Base-by-base conservation (phyloP, 352 stramenopile species). In the Phytophthora sojae region DNA sequence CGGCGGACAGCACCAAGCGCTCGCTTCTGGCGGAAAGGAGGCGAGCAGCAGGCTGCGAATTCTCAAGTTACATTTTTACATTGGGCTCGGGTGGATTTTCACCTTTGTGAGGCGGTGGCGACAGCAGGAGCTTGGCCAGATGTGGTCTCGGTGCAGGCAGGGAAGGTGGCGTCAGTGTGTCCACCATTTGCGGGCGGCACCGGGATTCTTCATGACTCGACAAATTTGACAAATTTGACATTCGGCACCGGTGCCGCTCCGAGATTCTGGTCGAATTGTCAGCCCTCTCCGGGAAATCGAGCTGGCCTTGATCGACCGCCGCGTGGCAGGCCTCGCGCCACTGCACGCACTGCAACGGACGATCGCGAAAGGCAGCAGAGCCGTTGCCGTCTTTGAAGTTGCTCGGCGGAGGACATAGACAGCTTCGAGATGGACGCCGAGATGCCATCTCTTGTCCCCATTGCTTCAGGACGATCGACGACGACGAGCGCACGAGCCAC, bases 41-140 rank as follows among this genome's bases (percentile, higher is more conserved):
- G 42, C 42, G 42, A 64, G 65, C 50, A 87, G 64, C 61, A 86
- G n/a, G n/a, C 25, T 50, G 7, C 59, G 45, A 49, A 64, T 42
- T 57, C 23, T 35, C 54, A 64, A 66, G 6, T 7, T 64, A 30
- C 35, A 50, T 45, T 57, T 66, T 52, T 26, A 52, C 45, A 15
- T 52, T 49, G 15, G 7, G 29, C 53, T 50, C 15, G 47, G 42
- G 25, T 71, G 64, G 64, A 71, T 71, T 71, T 61, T 57, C 47
- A 45, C 14, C 54, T 29, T 30, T 45, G 30, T n/a, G 57, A 49
- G 61, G n/a, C n/a, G n/a, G n/a, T n/a, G n/a, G n/a, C n/a, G n/a
- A n/a, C n/a, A n/a, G n/a, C n/a, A n/a, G n/a, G n/a, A n/a, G n/a
- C n/a, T n/a, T n/a, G n/a, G n/a, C n/a, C n/a, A n/a, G 37, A 59